These are phyloP conservation scores for Colletotrichum sublineola DNA, from an alignment of 2,329 filamentous ascomycete species.

Conservation along the genomic window DNA sequence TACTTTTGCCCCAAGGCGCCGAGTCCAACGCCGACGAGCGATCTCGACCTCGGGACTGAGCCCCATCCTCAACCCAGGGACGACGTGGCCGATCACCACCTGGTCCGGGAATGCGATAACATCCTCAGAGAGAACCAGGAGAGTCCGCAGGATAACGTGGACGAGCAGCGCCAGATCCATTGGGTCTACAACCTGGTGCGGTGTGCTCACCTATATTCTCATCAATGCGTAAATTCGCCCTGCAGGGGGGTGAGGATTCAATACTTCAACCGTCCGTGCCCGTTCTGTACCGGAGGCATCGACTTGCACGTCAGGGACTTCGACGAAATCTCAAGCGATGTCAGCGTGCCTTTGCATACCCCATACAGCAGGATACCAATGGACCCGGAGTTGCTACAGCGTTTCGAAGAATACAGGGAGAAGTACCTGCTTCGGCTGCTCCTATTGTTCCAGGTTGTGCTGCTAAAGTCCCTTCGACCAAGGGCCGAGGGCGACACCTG, in stretches of 20 bases:
- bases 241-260: slow-evolving; percentile 12
- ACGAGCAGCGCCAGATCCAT: slow-evolving; percentile 15
- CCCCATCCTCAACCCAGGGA: slow-evolving; percentile 6
- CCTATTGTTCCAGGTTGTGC: not conserved
- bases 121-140: slow-evolving; percentile 29
- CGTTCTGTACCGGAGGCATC: slow-evolving; percentile 20
- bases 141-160: slow-evolving; percentile 7
- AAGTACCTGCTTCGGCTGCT: slow-evolving; percentile 26
- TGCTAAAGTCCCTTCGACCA: slow-evolving; percentile 5
- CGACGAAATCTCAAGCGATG: not conserved
- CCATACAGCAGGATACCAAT: not conserved
- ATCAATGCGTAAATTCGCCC: not conserved
- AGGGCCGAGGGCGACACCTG: not conserved
- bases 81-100: not conserved
- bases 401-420: slow-evolving; percentile 19
- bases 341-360: not conserved
- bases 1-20: slow-evolving; percentile 33
- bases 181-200: slow-evolving; percentile 28
- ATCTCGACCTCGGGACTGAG: not conserved
- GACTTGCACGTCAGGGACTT: slow-evolving; percentile 18
- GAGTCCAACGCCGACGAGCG: not conserved
- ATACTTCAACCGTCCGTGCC: slow-evolving; percentile 3
- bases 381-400: not conserved
- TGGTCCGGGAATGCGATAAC: slow-evolving; percentile 13
- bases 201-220: slow-evolving; percentile 20